Conservation (phyloP, 2,329 filamentous ascomycete genomes). For the Alternaria dauci region DNA sequence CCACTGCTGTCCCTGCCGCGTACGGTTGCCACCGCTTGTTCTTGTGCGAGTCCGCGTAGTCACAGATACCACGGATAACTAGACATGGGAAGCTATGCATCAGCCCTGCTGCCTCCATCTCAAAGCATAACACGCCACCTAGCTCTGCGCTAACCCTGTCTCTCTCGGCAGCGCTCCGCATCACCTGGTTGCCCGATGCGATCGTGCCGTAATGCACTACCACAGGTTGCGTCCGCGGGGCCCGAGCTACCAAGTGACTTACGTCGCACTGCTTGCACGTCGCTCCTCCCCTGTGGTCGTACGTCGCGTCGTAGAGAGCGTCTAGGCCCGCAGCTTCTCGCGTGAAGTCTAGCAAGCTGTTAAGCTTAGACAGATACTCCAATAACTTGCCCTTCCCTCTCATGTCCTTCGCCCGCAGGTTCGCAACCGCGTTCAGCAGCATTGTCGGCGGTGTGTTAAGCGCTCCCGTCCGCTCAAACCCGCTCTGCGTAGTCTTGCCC, state of each 20-base stretch:
- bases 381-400: background rate
- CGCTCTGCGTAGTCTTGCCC: constrained; percentile 23
- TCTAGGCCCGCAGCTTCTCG: background rate
- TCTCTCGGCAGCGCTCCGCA: too few relatives aligned
- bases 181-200: too few relatives aligned
- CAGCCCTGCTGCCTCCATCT: constrained; percentile 5
- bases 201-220: too few relatives aligned
- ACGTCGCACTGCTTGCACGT: too few relatives aligned
- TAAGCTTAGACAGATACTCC: constrained; percentile 10
- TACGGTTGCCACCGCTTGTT: too few relatives aligned
- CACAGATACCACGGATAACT: constrained; percentile 2
- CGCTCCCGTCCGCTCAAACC: constrained; percentile 21
- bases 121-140: constrained; percentile 3
- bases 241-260: too few relatives aligned
- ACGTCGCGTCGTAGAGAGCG: too few relatives aligned
- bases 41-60: too few relatives aligned
- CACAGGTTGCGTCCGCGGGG: too few relatives aligned
- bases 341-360: constrained; percentile 16
- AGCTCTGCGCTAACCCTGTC: background rate
- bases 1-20: too few relatives aligned
- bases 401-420: constrained; percentile 7
- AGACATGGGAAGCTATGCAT: constrained; percentile 11
- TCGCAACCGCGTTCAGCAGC: constrained; percentile 12
- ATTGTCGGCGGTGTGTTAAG: constrained; percentile 16
- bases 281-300: too few relatives aligned